Base-by-base conservation (phyloP, 2,329 filamentous ascomycete genomes). In the Xylariaceae sp. region DNA sequence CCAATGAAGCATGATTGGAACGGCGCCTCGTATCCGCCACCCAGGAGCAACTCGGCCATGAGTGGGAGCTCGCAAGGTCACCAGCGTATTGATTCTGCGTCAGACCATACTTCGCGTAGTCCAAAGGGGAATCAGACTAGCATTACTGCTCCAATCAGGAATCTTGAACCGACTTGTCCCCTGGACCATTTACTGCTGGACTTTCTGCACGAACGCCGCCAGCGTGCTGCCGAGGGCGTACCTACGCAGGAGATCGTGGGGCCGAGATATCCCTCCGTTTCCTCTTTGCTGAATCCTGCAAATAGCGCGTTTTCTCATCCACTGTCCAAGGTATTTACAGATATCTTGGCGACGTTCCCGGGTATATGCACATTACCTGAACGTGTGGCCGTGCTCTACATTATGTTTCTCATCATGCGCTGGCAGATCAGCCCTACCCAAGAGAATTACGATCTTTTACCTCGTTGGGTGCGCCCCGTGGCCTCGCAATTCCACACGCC, bases 401-500 rank as follows among this genome's bases (percentile, higher is more conserved):
- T 85, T 57, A 94, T 95, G 87, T 95, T 94, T 64, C 74, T 90
- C 24, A 60, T 89, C 49, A 88, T 93, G 83, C 78, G 84, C 32
- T 95, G 89, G 87, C 82, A 88, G 60, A 85, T 95, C 42, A 79
- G 79, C 19, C 88, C 89, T 0, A 87, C 87, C 0, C 74, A 76
- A 45, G 84, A 89, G 52, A 94, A 89, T 65, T 90, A 86, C 62
- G 79, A 88, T 18, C 76, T 85, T 3, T 66, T 95, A 9, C 89
- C 89, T 0, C 72, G 80, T 4, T 95, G 85, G 80, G 67, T 83
- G 30, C 75, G 74, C 0, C 89, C 89, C 1, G 69, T 76, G 2
- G 72, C 77, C 0, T 74, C 74, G 6, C 89, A 95, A 59, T 64
- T 87, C 13, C 73, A 78, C 41, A 74, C 67, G 0, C 66, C 79